Percentiles rank a stretch among this genome's conserved stretches.
Evolutionary conservation across 495 filamentous ascomycete species (phyloP).

Genomic region (Podospora pseudoanserina): DNA sequence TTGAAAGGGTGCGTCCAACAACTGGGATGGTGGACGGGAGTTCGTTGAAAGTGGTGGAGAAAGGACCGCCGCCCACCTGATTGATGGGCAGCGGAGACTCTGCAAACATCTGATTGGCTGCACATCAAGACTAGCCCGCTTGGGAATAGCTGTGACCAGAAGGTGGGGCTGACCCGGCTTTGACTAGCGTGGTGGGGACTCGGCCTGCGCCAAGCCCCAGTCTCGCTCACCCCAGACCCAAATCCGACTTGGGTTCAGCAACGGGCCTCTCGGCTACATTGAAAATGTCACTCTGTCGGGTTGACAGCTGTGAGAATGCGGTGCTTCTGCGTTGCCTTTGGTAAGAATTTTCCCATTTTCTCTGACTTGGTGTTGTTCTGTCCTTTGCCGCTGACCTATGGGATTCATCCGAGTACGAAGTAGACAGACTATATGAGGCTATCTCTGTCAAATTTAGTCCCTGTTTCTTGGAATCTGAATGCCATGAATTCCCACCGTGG

Average conservation of each 20-base stretch:
- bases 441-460: not conserved
- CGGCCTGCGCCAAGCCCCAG: not conserved
- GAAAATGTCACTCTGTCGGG: not conserved
- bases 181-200: slow-evolving; percentile 4
- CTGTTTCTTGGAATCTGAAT: not conserved
- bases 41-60: slow-evolving; percentile 6
- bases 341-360: not conserved
- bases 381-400: not conserved
- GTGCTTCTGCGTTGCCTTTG: not conserved
- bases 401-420: not conserved
- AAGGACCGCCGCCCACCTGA: slow-evolving; percentile 1
- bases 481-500: not conserved
- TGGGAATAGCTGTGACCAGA: not conserved
- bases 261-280: not conserved
- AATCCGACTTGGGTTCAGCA: not conserved
- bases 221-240: not conserved
- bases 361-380: not conserved
- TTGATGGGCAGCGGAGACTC: slow-evolving; percentile 5
- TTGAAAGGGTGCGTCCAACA: not conserved
- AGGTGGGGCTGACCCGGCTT: slow-evolving; percentile 2
- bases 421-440: too few species aligned
- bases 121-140: not conserved
- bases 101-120: not conserved
- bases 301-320: slow-evolving; percentile 2
- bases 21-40: not conserved